Conservation (phyloP, 805 yeast genomes). For the Ogataea methanolica region DNA sequence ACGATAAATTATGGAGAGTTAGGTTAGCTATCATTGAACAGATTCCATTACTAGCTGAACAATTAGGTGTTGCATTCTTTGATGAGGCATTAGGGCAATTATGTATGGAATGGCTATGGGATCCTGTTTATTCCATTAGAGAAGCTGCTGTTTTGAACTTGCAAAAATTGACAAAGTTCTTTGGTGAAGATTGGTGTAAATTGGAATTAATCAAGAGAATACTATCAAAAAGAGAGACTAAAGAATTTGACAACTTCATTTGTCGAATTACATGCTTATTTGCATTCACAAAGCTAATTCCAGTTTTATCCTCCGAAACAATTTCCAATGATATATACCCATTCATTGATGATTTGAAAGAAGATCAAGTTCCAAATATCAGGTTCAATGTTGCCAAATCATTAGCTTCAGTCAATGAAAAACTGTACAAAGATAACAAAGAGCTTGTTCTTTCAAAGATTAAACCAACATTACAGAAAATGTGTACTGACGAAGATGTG, state of each 20-base stretch:
- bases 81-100: slow-evolving; percentile 86
- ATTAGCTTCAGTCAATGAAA: slow-evolving; percentile 55
- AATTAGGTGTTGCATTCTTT: slow-evolving; percentile 88
- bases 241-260: slow-evolving; percentile 61
- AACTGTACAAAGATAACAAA: slow-evolving; percentile 34
- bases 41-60: slow-evolving; percentile 90
- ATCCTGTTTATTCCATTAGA: slow-evolving; percentile 91
- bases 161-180: slow-evolving; percentile 72
- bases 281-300: slow-evolving; percentile 77
- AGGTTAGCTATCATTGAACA: slow-evolving; percentile 95
- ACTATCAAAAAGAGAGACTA: slow-evolving; percentile 38
- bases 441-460: slow-evolving; percentile 47
- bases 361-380: slow-evolving; percentile 89
- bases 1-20: slow-evolving; percentile 97
- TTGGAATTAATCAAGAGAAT: slow-evolving; percentile 75
- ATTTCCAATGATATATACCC: slow-evolving; percentile 70
- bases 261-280: slow-evolving; percentile 88
- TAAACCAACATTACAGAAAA: slow-evolving; percentile 58
- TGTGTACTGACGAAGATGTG: slow-evolving; percentile 69
- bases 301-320: slow-evolving; percentile 58
- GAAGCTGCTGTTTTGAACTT: slow-evolving; percentile 91
- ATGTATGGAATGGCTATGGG: slow-evolving; percentile 98
- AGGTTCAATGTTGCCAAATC: slow-evolving; percentile 93
- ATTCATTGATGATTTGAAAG: slow-evolving; percentile 63
- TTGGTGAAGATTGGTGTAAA: slow-evolving; percentile 94